Base-by-base conservation (phyloP, 306 rosid genomes). In the Quercus cerris region DNA sequence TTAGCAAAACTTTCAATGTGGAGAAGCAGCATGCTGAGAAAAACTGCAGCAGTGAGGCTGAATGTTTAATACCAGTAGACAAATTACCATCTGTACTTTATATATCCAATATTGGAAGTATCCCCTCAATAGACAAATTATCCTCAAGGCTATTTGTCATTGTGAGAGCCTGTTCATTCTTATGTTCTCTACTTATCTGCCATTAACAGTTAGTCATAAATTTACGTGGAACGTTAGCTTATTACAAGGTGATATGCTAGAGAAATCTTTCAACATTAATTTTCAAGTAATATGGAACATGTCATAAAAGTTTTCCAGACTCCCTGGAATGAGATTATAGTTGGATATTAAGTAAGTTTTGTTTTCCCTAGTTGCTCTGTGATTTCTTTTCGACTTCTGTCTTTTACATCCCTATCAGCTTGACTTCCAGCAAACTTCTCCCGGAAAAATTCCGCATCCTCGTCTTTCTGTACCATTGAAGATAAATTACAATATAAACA, bases 361-460 rank as follows among this genome's bases (percentile, higher is more conserved):
- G 14, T 66, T 10, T 66, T 66, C 71, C 22, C 71, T 66, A 17
- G 33, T 31, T 30, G 88, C 74, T 82, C 88, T 18, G 94, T 94
- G 76, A 91, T 79, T 74, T 90, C 87, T 20, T 52, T 88, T 92
- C 93, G 85, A 86, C 93, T 78, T 92, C 97, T 41, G 94, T 95
- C 73, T 94, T 68, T 88, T 41, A 76, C 84, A 72, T 84, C 69
- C 85, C 98, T 88, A 74, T 95, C 96, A n/a, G 96, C 98, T 85
- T 95, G 99, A 84, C 98, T 95, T 84, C 99, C 99, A 10, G 97
- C 94, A 79, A 89, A 95, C 83, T 87, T 91, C 78, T 73, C 62
- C 83, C 97, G 86, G 78, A 81, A 87, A 81, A 69, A 62, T 80
- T 89, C 96, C 63, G 93, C 97, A 63, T 93, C 98, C 73, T 93